Base-by-base conservation (phyloP, 768 basidiomycete species). In the Pleurotus ostreatus region DNA sequence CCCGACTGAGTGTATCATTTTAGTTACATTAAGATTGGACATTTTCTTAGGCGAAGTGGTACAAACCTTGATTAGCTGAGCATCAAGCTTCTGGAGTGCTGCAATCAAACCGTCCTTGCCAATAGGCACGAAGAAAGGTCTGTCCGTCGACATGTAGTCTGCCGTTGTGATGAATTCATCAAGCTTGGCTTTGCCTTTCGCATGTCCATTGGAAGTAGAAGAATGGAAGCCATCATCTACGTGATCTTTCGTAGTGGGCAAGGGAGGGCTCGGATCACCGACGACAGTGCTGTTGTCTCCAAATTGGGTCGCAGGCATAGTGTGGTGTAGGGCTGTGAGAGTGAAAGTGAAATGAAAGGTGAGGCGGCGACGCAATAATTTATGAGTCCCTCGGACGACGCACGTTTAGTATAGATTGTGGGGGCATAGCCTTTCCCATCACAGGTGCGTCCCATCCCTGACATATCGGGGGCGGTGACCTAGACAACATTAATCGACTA, bases 41-140 rank as follows among this genome's bases (percentile, higher is more conserved):
- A 13, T 23, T 46, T 23, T 46, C 38, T 23, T 39, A 46, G 11
- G 53, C 11, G 5, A 30, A 7, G 18, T 12, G 23, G 11, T 16
- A 58, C 70, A 43, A 59, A 85, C 88, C 55, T 77, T 61, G 37
- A 71, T 68, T 18, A 93, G 77, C 65, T 89, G 83, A 44, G 55
- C 55, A 62, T 93, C 85, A 40, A 92, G 80, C 64, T 83, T 84
- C 65, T 88, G 75, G 38, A 93, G 68, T 7, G 92, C 92, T 30
- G 69, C 77, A 57, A 86, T 79, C 26, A 92, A 65, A 44, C 89
- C 88, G n/a, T 77, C 77, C 63, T 80, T 83, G 13, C 76, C 78
- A 55, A 92, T 88, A 2, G 73, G 77, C 46, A 92, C 76, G 61
- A 90, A 86, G 74, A 89, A 92, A 0, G 85, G 84, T 43, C 86